phyloP scores from a whole-genome alignment of 2,329 filamentous ascomycete genomes.

The Fusarium lyarnte region DNA sequence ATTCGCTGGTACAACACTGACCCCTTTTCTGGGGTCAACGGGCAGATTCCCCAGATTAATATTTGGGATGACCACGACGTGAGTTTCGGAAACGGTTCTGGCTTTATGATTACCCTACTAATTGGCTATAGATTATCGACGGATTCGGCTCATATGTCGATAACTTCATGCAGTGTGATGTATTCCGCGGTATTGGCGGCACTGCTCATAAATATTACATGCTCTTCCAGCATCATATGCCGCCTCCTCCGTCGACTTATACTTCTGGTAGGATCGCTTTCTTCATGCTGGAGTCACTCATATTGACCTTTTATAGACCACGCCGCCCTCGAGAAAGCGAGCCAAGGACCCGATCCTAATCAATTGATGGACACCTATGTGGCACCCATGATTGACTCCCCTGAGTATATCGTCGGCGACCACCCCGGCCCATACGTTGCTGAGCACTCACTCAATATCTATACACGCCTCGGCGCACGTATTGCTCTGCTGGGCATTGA shows the following conservation, averaged over 20 bases:
- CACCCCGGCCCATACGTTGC: slow-evolving; percentile 88
- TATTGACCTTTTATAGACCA: slow-evolving; percentile 37
- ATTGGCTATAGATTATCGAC: slow-evolving; percentile 77
- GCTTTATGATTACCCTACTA: slow-evolving; percentile 25
- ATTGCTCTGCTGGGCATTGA: slow-evolving; percentile 90
- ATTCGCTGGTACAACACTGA: slow-evolving; percentile 84
- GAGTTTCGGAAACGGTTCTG: slow-evolving; percentile 48
- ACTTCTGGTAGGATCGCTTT: slow-evolving; percentile 55
- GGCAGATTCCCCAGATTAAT: slow-evolving; percentile 94
- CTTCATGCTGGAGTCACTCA: not conserved
- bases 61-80: slow-evolving; percentile 97
- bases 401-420: slow-evolving; percentile 81
- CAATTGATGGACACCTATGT: slow-evolving; percentile 83
- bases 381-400: slow-evolving; percentile 62
- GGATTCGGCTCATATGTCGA: slow-evolving; percentile 95
- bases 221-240: slow-evolving; percentile 94
- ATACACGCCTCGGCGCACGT: slow-evolving; percentile 81
- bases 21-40: slow-evolving; percentile 85
- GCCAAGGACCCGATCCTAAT: slow-evolving; percentile 71
- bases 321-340: slow-evolving; percentile 36
- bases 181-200: slow-evolving; percentile 91
- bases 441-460: slow-evolving; percentile 87
- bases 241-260: slow-evolving; percentile 85
- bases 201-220: slow-evolving; percentile 98
- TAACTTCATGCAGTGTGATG: slow-evolving; percentile 90